phyloP scores from a whole-genome alignment of 163 green algal genomes.

The Smithsoniella earleae region DNA sequence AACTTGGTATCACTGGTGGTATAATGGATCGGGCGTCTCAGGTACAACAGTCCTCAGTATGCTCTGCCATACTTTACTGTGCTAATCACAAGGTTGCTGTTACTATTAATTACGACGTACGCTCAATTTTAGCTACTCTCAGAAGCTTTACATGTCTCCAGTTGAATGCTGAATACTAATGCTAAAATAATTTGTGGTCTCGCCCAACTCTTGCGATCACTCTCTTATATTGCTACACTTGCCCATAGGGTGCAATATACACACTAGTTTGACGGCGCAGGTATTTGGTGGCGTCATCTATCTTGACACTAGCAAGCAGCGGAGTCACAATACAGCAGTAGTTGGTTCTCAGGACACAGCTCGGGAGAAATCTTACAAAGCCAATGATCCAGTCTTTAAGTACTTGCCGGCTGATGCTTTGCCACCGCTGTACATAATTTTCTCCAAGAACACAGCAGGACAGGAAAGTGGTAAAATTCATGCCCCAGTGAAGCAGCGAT shows the following conservation, averaged over 20 bases:
- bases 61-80: no score
- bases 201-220: neutral
- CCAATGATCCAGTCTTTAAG: neutral
- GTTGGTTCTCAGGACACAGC: neutral
- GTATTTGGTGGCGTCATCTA: constrained; percentile 27
- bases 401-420: constrained; percentile 5
- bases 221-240: neutral
- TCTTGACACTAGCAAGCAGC: neutral
- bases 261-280: no score
- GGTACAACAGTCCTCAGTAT: no score
- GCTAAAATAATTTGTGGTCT: no score
- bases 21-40: constrained; percentile 84
- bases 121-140: no score
- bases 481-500: constrained; percentile 16
- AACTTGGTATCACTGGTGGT: constrained; percentile 78
- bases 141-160: no score
- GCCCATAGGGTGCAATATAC: no score
- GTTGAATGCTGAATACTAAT: no score
- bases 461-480: constrained; percentile 3
- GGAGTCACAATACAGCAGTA: neutral
- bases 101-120: no score
- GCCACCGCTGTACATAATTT: constrained; percentile 9
- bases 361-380: neutral
- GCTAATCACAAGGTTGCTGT: no score
- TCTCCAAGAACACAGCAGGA: neutral